Evolutionary conservation across 1,284 basidiomycete species (phyloP).

Genomic region (Pisolithus thermaeus): DNA sequence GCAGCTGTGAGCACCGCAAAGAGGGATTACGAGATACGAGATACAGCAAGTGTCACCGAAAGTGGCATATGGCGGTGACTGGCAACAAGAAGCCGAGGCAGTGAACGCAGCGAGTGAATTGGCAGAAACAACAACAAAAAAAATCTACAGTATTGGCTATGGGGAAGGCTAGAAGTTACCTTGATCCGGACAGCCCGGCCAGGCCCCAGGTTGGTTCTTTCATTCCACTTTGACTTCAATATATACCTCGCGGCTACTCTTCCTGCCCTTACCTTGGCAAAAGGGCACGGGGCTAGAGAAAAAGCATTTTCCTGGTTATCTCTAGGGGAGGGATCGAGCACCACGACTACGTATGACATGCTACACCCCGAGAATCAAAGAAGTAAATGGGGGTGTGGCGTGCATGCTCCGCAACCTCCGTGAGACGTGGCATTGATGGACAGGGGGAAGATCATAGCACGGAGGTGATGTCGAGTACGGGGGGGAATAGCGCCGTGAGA

Average conservation of each 20-base stretch:
- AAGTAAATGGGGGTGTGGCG: not conserved
- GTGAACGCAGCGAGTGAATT: not conserved
- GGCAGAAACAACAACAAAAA: not conserved
- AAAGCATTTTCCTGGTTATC: constrained; percentile 10
- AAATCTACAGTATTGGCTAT: not conserved
- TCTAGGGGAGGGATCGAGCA: not conserved
- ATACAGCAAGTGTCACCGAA: not conserved
- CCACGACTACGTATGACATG: too few relatives aligned
- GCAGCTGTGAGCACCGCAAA: not conserved
- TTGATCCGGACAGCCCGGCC: not conserved
- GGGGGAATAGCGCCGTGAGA: too few relatives aligned
- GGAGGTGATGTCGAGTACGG: too few relatives aligned
- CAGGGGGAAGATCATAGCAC: not conserved
- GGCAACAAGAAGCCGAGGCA: not conserved
- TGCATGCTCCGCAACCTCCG: not conserved
- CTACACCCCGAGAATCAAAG: too few relatives aligned
- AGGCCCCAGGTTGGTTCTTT: not conserved
- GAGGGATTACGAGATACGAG: not conserved
- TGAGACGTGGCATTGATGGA: not conserved
- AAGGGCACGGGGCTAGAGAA: not conserved
- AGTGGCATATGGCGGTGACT: not conserved
- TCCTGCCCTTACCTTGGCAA: not conserved
- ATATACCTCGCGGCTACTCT: constrained; percentile 2
- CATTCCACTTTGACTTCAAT: constrained; percentile 13
- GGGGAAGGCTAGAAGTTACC: not conserved